Evolutionary conservation across 768 basidiomycete genomes (phyloP).

Genomic region (Tricholoma matsutake): DNA sequence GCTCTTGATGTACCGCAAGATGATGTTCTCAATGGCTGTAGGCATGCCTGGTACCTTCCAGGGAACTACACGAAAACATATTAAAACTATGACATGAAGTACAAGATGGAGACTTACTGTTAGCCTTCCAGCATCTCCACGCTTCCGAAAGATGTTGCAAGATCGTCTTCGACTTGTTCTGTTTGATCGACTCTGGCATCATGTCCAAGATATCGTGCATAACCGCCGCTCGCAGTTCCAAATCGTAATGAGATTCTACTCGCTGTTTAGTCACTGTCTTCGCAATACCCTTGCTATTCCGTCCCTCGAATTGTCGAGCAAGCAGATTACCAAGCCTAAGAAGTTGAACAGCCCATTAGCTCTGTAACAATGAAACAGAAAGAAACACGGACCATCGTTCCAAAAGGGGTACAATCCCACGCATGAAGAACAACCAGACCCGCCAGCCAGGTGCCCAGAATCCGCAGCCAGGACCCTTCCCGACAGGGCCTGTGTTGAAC

Average conservation of each 20-base stretch:
- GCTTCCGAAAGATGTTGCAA: slow-evolving; percentile 97
- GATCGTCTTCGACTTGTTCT: slow-evolving; percentile 99
- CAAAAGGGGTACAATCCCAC: slow-evolving; percentile 95
- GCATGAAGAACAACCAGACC: slow-evolving; percentile 99
- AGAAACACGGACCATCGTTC: slow-evolving; percentile 73
- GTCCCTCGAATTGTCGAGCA: slow-evolving; percentile 96
- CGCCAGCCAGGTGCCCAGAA: slow-evolving; percentile 99
- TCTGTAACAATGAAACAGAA: background rate
- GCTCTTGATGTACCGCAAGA: slow-evolving; percentile 97
- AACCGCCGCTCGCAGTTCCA: slow-evolving; percentile 95
- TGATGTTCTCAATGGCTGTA: slow-evolving; percentile 98
- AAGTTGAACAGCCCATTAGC: background rate
- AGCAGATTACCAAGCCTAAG: slow-evolving; percentile 88
- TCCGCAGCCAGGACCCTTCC: slow-evolving; percentile 97
- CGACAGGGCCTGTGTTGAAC: slow-evolving; percentile 99
- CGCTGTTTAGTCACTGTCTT: slow-evolving; percentile 99
- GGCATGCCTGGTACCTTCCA: slow-evolving; percentile 99
- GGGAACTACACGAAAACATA: slow-evolving; percentile 52
- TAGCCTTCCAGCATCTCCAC: slow-evolving; percentile 97
- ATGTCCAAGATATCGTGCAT: slow-evolving; percentile 99
- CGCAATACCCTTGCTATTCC: slow-evolving; percentile 94
- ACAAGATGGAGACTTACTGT: slow-evolving; percentile 46
- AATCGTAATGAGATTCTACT: slow-evolving; percentile 97
- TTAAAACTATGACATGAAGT: background rate
- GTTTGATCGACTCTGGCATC: slow-evolving; percentile 99